These are phyloP conservation scores for Cryptococcus sp. DNA, from an alignment of 1,284 basidiomycete species.

Conservation along the genomic window DNA sequence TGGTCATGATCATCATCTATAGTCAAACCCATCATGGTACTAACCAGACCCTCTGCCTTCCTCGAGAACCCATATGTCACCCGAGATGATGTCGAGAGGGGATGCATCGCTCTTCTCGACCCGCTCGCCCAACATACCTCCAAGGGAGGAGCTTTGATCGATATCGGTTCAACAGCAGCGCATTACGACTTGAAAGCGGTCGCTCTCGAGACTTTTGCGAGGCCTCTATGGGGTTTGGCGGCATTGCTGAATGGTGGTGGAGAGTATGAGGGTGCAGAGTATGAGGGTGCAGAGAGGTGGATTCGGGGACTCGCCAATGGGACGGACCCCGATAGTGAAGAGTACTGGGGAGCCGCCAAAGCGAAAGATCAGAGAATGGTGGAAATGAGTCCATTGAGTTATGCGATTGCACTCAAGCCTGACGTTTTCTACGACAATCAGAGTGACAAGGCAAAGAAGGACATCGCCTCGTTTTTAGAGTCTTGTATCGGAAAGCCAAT, in stretches of 20 bases:
- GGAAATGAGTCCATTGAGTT: conserved; percentile 72
- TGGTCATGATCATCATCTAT: background rate
- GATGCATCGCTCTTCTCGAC: conserved; percentile 60
- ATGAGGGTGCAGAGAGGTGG: conserved; percentile 60
- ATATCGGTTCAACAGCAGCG: conserved; percentile 66
- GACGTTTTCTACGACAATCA: conserved; percentile 64
- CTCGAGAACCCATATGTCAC: conserved; percentile 57
- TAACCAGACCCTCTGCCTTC: conserved; percentile 24
- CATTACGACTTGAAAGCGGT: conserved; percentile 71
- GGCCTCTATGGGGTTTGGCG: conserved; percentile 70
- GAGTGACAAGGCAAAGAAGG: conserved; percentile 54
- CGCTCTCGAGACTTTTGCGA: conserved; percentile 68
- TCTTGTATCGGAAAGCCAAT: conserved; percentile 67
- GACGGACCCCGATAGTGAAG: conserved; percentile 59
- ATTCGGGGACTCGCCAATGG: conserved; percentile 62
- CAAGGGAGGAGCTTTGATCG: conserved; percentile 64
- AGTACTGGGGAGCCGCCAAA: conserved; percentile 71
- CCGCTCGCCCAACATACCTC: conserved; percentile 65
- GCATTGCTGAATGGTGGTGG: conserved; percentile 63
- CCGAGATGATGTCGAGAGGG: conserved; percentile 57
- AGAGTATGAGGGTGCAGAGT: conserved; percentile 53
- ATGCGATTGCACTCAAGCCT: conserved; percentile 62
- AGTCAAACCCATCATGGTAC: conserved; percentile 17
- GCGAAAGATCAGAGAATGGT: conserved; percentile 78
- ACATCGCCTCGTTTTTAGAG: conserved; percentile 64